Evolutionary conservation across 2,329 filamentous ascomycete genomes (phyloP).

Genomic region (Diaporthe humulicola): DNA sequence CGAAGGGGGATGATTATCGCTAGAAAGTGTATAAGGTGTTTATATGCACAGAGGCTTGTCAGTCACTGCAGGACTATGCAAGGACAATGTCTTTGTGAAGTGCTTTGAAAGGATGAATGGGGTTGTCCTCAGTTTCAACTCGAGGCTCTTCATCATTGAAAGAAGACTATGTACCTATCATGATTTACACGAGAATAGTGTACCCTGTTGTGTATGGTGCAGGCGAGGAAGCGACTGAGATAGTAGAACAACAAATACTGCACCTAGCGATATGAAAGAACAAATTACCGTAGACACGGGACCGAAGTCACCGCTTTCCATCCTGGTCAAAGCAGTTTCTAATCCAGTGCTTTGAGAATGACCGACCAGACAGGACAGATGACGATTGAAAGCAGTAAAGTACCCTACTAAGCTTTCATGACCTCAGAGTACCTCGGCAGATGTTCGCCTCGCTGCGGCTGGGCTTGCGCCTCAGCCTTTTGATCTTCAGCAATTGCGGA

Average conservation of each 20-base stretch:
- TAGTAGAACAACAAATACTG: neutral
- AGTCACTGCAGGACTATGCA: too few species aligned
- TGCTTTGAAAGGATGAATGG: neutral
- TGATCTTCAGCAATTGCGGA: neutral
- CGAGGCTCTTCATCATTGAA: neutral
- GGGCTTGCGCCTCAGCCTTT: neutral
- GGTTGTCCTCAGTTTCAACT: neutral
- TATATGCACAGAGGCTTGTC: neutral
- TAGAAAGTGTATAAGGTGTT: accelerated
- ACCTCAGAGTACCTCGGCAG: slow-evolving; percentile 29
- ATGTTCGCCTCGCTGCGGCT: neutral
- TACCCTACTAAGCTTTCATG: neutral
- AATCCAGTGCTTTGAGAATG: neutral
- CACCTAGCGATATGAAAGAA: neutral
- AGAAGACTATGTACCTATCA: neutral
- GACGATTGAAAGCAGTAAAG: neutral
- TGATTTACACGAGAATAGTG: neutral
- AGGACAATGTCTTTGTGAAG: neutral
- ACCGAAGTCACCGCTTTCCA: neutral
- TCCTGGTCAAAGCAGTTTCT: neutral
- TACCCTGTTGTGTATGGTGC: neutral
- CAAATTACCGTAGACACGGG: neutral
- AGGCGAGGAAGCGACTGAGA: neutral
- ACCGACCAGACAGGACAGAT: neutral
- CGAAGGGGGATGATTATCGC: neutral